Evolutionary conservation across 73 alveolate genomes (phyloP).

Genomic region (Tetrahymena elliotti): DNA sequence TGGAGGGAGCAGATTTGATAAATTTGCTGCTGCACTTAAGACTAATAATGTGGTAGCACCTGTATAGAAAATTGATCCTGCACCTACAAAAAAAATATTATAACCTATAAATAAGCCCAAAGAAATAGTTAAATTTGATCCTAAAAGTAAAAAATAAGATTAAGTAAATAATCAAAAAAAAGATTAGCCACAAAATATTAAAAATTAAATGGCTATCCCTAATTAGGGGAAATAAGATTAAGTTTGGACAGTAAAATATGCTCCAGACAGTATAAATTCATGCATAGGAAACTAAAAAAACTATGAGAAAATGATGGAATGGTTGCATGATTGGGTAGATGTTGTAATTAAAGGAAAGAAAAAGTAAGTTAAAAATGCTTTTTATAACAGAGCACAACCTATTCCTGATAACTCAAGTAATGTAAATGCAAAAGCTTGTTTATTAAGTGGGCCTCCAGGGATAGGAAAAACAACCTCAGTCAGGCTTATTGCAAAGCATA

Average conservation of each 20-base stretch:
- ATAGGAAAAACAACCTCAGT: conserved; percentile 96
- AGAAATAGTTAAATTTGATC: background rate
- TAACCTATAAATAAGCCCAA: background rate
- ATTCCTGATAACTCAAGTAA: conserved; percentile 57
- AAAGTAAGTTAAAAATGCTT: conserved; percentile 50
- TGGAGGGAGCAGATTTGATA: background rate
- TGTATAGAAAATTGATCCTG: background rate
- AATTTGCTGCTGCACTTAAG: background rate
- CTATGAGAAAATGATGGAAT: conserved; percentile 66
- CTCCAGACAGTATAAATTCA: conserved; percentile 74
- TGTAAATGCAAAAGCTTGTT: conserved; percentile 87
- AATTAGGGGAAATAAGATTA: background rate
- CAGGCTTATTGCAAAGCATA: conserved; percentile 71
- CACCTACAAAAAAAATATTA: background rate
- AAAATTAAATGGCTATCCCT: background rate
- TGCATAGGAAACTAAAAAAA: conserved; percentile 84
- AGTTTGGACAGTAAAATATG: conserved; percentile 93
- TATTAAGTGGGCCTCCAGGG: conserved; percentile 98
- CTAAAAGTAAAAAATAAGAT: background rate
- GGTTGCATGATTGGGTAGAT: conserved; percentile 95
- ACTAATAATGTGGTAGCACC: background rate
- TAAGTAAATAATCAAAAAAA: background rate
- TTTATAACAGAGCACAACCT: conserved; percentile 36
- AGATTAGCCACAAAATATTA: background rate
- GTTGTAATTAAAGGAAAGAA: conserved; percentile 75